Evolutionary conservation across 164 flowering plant species (phyloP).

Genomic region (Dillenia turbinata): DNA sequence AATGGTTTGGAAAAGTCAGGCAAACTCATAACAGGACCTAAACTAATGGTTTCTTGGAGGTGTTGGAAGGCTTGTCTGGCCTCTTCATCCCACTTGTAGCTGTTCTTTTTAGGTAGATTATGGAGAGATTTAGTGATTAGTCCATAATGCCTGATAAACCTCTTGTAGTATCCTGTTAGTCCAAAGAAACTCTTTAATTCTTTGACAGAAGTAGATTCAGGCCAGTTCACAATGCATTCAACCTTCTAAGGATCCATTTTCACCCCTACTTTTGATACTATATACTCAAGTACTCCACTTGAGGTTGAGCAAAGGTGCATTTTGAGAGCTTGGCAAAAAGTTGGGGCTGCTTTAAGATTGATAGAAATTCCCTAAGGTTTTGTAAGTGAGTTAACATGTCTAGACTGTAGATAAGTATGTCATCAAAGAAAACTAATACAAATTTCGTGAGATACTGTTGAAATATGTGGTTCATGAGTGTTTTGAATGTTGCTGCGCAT

Average conservation of each 20-base stretch:
- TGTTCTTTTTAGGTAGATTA: too few species aligned
- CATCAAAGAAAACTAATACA: not conserved
- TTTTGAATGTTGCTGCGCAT: not conserved
- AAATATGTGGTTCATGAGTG: not conserved
- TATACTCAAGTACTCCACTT: not conserved
- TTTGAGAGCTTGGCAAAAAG: not conserved
- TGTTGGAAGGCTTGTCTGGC: too few species aligned
- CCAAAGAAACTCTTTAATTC: too few species aligned
- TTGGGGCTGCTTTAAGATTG: not conserved
- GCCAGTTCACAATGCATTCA: not conserved
- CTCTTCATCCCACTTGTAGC: too few species aligned
- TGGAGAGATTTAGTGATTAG: too few species aligned
- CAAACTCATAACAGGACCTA: too few species aligned
- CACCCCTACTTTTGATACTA: not conserved
- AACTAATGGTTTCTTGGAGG: too few species aligned
- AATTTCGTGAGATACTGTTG: not conserved
- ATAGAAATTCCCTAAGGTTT: not conserved
- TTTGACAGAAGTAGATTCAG: not conserved
- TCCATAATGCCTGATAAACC: too few species aligned
- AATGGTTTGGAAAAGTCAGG: too few species aligned
- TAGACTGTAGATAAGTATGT: not conserved
- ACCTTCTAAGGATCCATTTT: not conserved
- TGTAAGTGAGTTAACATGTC: not conserved
- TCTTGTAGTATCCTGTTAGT: too few species aligned
- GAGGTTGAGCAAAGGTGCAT: not conserved